Base-by-base conservation (phyloP, 2,329 filamentous ascomycete species). In the Cladosporium cucumerinum region DNA sequence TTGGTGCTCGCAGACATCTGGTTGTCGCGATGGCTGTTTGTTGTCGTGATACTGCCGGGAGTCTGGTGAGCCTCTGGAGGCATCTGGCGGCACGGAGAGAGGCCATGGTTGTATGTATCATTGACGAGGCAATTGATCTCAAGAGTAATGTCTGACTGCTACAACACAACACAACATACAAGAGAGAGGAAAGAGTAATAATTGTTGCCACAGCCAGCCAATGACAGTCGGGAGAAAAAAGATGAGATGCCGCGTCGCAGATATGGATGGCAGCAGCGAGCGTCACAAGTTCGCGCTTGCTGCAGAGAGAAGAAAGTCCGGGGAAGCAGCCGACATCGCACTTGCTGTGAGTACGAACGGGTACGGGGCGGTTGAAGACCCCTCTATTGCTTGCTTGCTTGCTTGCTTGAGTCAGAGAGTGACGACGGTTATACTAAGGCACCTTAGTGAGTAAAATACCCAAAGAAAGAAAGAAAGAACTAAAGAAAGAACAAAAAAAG, bases 41-140 rank as follows among this genome's bases (percentile, higher is more conserved):
- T 60, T 61, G 28, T 52, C 57, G 59, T n/a, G 39, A 46, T 28
- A 52, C 49, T 26, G 59, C n/a, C 49, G 65, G 61, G 25, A 61
- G 34, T 34, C 60, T 34, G 30, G 65, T 36, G 48, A 71, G 68
- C 62, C 68, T 55, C 36, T 67, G 66, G n/a, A 70, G 68, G 64
- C 69, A 66, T 61, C 68, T 66, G 16, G 59, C 66, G 46, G 65
- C 63, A 18, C 68, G 67, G 26, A 69, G 64, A 36, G 64, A 64
- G 32, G 69, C 66, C 69, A 70, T 69, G 36, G 8, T 46, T 48
- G 43, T 54, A 26, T 43, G 28, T 30, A 12, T 55, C 21, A 25
- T 36, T 23, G 21, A 14, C 5, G 23, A 18, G 12, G 12, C 51
- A 32, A 10, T 55, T 5, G 32, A 54, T 32, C 8, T 5, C 11